A percentile compares a stretch with the other conserved stretches of the same genome.
Conservation (phyloP, 139 green algal species). For the Zygnema circumcarinatum region DNA sequence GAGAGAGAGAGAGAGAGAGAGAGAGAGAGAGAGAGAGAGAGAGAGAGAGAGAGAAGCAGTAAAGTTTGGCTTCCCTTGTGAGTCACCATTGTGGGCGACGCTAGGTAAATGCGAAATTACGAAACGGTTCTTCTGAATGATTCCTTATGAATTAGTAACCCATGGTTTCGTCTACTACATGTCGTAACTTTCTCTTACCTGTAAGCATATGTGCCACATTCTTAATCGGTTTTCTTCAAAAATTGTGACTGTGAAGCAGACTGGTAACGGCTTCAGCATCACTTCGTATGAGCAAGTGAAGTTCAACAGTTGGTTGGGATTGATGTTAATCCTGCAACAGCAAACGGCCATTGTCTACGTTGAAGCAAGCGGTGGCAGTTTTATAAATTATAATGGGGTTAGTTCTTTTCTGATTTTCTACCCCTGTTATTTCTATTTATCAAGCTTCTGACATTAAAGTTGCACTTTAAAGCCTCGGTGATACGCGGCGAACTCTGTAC, state of each 20-base stretch:
- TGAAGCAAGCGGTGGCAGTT: slow-evolving; percentile 7
- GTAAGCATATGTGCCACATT: not conserved
- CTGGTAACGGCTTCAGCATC: not conserved
- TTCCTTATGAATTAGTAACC: not conserved
- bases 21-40: not conserved
- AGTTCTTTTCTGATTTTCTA: slow-evolving; percentile 13
- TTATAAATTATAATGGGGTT: slow-evolving; percentile 10
- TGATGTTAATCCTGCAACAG: slow-evolving; percentile 1
- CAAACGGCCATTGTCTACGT: slow-evolving; percentile 15
- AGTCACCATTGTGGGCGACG: not conserved
- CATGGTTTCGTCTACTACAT: too few species aligned
- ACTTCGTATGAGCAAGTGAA: slow-evolving; percentile 33
- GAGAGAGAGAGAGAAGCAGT: not conserved
- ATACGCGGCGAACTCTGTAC: too few species aligned
- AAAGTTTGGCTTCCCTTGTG: not conserved
- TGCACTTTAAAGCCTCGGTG: too few species aligned
- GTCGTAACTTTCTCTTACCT: not conserved
- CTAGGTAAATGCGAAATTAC: not conserved
- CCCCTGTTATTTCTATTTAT: too few species aligned
- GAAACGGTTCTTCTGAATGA: not conserved
- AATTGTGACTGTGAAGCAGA: too few species aligned
- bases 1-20: not conserved
- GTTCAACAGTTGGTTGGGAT: slow-evolving; percentile 3
- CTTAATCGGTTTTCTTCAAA: too few species aligned
- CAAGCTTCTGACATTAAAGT: too few species aligned